A percentile compares a stretch with the other conserved stretches of the same genome.
These are phyloP conservation scores for Lophiostoma macrostomum DNA, from an alignment of 495 filamentous ascomycete species.

Conservation along the genomic window DNA sequence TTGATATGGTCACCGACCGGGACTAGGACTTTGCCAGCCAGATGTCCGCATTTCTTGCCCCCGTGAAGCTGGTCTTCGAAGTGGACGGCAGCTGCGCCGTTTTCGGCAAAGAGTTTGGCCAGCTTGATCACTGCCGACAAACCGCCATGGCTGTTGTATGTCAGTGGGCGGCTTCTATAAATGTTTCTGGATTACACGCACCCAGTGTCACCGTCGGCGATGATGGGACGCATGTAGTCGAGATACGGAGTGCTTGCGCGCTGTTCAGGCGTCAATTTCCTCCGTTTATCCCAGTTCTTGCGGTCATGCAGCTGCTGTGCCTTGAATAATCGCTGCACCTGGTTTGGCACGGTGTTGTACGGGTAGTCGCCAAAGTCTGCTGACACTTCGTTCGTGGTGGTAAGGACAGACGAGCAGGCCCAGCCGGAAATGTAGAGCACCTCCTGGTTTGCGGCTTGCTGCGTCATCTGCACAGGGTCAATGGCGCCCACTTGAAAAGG, in stretches of 20 bases:
- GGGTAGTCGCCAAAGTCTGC: constrained; percentile 98
- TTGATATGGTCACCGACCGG: constrained; percentile 96
- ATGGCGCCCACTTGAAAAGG: constrained; percentile 78
- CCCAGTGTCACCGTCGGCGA: constrained; percentile 98
- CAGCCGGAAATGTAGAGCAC: constrained; percentile 94
- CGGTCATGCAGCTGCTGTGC: constrained; percentile 95
- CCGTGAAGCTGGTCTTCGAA: constrained; percentile 98
- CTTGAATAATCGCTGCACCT: constrained; percentile 93
- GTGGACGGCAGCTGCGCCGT: constrained; percentile 92
- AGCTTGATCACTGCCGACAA: constrained; percentile 91
- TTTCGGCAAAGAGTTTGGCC: constrained; percentile 97
- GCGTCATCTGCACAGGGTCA: constrained; percentile 98
- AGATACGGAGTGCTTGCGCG: constrained; percentile 73
- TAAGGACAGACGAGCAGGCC: constrained; percentile 92
- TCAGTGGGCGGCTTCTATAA: neutral
- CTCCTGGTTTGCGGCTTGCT: constrained; percentile 94
- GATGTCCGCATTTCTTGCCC: constrained; percentile 96
- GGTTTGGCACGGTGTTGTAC: constrained; percentile 97
- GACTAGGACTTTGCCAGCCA: constrained; percentile 94
- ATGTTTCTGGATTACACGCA: constrained; percentile 37
- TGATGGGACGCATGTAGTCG: constrained; percentile 90
- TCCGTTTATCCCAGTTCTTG: constrained; percentile 83
- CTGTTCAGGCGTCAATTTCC: constrained; percentile 69
- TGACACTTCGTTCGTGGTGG: constrained; percentile 92
- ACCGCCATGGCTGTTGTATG: constrained; percentile 59